phyloP scores from a whole-genome alignment of 78 protist species.

The Dictyostelium firmibasis region DNA sequence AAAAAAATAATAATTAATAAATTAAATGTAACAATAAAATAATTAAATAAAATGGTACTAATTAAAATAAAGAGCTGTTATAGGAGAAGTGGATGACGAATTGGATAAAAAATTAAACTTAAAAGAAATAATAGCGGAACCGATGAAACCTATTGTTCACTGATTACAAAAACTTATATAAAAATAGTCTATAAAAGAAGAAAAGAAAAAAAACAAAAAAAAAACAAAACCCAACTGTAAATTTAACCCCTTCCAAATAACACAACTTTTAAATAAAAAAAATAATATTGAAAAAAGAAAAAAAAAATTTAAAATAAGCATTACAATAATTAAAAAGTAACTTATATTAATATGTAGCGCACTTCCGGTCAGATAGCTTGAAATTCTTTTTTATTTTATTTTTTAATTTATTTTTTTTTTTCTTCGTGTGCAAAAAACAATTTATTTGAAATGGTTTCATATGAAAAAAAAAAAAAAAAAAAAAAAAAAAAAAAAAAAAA shows the following conservation, averaged over 20 bases:
- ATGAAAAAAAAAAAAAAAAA: no score
- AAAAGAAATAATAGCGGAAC: constrained; percentile 25
- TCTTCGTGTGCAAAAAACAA: no score
- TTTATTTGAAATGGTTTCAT: no score
- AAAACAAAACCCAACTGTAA: no score
- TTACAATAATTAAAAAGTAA: no score
- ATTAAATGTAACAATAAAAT: neutral
- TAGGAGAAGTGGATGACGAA: constrained; percentile 65
- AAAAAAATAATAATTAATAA: neutral
- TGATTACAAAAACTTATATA: neutral
- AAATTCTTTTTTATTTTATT: no score
- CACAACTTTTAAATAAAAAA: neutral
- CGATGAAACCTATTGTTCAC: constrained; percentile 54
- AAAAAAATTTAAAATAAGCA: no score
- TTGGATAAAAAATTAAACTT: constrained; percentile 48
- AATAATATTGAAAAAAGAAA: neutral
- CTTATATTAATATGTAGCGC: no score
- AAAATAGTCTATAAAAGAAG: neutral
- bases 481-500: no score
- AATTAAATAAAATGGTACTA: neutral
- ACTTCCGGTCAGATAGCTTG: no score
- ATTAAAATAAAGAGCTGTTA: constrained; percentile 39
- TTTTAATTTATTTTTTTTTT: no score
- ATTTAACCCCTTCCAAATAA: no score
- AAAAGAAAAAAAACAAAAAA: neutral